A percentile compares a stretch with the other conserved stretches of the same genome.
Evolutionary conservation across 768 basidiomycete genomes (phyloP).

Genomic region (Gelatoporia subvermispora): DNA sequence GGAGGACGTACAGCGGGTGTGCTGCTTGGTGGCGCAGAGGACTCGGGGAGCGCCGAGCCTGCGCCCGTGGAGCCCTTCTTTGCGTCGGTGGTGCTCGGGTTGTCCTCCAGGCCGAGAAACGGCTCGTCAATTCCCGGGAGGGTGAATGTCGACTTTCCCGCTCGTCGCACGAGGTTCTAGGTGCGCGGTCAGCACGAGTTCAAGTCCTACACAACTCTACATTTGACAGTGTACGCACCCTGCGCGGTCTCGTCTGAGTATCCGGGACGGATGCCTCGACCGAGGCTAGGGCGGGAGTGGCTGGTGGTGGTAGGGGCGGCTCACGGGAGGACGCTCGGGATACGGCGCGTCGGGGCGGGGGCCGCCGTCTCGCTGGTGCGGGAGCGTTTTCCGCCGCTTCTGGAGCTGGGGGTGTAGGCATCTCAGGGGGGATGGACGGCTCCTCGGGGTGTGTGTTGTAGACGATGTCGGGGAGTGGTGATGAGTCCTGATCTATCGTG

Average conservation of each 20-base stretch:
- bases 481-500: constrained; percentile 19
- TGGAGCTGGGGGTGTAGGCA: not conserved
- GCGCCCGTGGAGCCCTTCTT: too few species aligned
- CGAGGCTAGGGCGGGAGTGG: not conserved
- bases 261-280: not conserved
- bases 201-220: too few species aligned
- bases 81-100: too few species aligned
- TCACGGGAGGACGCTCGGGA: constrained; percentile 40
- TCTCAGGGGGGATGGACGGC: constrained; percentile 33
- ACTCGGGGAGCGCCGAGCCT: too few species aligned
- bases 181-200: constrained; percentile 20
- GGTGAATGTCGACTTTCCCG: constrained; percentile 30
- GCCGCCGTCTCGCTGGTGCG: constrained; percentile 17
- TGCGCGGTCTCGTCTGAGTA: constrained; percentile 19
- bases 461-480: constrained; percentile 43
- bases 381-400: constrained; percentile 6
- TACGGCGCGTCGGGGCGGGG: constrained; percentile 31
- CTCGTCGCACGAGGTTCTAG: constrained; percentile 42
- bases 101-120: constrained; percentile 27
- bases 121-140: constrained; percentile 44
- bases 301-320: constrained; percentile 22
- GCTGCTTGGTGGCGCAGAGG: too few species aligned
- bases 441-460: constrained; percentile 52
- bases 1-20: not conserved
- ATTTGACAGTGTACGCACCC: constrained; percentile 20